phyloP scores from a whole-genome alignment of 1,284 basidiomycete species.

The Sporisorium scitamineum region DNA sequence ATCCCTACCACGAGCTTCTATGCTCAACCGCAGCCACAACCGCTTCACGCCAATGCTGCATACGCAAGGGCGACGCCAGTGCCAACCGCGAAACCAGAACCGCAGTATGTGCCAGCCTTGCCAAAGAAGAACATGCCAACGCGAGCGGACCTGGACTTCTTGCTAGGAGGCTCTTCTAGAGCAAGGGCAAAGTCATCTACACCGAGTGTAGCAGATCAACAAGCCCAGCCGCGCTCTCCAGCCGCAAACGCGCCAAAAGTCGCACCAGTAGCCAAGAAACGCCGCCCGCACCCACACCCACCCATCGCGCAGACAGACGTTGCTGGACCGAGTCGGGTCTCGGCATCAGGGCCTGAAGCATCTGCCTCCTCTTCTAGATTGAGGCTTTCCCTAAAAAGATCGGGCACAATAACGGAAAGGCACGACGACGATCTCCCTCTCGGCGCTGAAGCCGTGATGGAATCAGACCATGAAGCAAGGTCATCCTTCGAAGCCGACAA shows the following conservation, averaged over 20 bases:
- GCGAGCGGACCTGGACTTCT: constrained; percentile 28
- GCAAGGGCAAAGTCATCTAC: constrained; percentile 13
- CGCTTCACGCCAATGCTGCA: not conserved
- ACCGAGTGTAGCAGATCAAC: not conserved
- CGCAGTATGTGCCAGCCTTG: not conserved
- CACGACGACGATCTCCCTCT: constrained; percentile 29
- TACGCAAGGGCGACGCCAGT: constrained; percentile 2
- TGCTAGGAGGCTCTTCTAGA: constrained; percentile 23
- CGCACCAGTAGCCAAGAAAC: not conserved
- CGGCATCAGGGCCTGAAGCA: not conserved
- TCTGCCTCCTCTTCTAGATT: not conserved
- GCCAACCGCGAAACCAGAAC: not conserved
- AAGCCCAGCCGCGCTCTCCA: not conserved
- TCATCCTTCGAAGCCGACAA: constrained; percentile 20
- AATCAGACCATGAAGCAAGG: constrained; percentile 19
- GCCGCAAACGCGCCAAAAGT: not conserved
- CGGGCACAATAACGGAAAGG: not conserved
- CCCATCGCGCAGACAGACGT: not conserved
- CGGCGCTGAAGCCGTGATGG: constrained; percentile 35
- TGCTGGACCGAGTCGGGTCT: constrained; percentile 12
- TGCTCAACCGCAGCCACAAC: constrained; percentile 10
- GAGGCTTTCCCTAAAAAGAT: not conserved
- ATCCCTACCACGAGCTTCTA: constrained; percentile 16
- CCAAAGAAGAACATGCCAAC: constrained; percentile 22
- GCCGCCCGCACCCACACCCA: too few relatives aligned